Evolutionary conservation across 371 early-diverging fungal genomes (phyloP).

Genomic region (Mucor mucedo): DNA sequence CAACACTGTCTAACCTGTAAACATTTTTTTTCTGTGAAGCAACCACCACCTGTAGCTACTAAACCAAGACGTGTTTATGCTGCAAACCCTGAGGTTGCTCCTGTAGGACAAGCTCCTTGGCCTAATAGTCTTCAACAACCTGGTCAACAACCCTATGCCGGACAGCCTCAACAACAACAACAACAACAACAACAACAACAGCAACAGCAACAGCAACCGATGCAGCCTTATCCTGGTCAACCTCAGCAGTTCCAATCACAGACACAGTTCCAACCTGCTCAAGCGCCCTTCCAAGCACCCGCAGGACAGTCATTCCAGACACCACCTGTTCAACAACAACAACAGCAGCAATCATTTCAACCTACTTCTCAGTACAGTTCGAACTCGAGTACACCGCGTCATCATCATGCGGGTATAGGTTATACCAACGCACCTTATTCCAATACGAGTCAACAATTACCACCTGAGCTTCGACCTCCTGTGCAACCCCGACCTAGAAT

Average conservation of each 20-base stretch:
- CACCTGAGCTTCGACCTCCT: constrained; percentile 45
- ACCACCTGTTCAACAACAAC: constrained; percentile 5
- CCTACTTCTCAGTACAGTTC: background rate
- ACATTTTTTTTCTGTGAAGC: background rate
- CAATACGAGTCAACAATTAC: constrained; percentile 40
- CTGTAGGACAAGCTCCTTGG: constrained; percentile 21
- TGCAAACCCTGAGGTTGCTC: constrained; percentile 31
- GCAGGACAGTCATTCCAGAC: background rate
- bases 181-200: background rate
- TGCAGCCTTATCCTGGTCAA: constrained; percentile 6
- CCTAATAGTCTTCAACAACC: constrained; percentile 19
- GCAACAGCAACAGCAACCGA: background rate
- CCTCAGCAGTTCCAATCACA: background rate
- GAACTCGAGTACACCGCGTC: constrained; percentile 6
- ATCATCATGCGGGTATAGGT: constrained; percentile 37
- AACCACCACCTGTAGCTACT: background rate
- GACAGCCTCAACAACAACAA: constrained; percentile 3
- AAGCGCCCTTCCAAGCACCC: constrained; percentile 7
- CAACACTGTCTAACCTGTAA: too few species aligned
- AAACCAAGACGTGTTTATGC: constrained; percentile 47
- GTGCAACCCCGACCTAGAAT: constrained; percentile 73
- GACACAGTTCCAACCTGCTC: background rate
- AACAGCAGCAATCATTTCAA: constrained; percentile 8
- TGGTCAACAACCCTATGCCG: background rate
- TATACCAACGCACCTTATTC: constrained; percentile 45